Evolutionary conservation across 176 grass and related monocot species (phyloP).

Genomic region (Secale cereale): DNA sequence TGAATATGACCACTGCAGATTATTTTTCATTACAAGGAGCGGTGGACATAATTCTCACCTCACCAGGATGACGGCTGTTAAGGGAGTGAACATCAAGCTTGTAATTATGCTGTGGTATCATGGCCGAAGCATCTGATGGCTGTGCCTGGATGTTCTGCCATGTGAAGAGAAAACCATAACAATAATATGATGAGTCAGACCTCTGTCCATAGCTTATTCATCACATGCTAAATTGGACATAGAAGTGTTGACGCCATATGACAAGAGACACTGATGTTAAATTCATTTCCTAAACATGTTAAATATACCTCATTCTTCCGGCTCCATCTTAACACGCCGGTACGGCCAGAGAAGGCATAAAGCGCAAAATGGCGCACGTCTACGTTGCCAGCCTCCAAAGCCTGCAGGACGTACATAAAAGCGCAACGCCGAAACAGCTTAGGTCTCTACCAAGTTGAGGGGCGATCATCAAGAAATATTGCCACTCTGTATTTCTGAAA

Average conservation of each 20-base stretch:
- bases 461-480: background rate
- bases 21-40: background rate
- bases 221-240: background rate
- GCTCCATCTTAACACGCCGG: conserved; percentile 64
- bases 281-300: background rate
- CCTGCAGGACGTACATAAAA: conserved; percentile 23
- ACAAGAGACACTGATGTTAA: background rate
- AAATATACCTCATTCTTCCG: conserved; percentile 82
- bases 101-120: conserved; percentile 95
- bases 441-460: background rate
- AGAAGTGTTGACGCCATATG: background rate
- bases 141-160: conserved; percentile 75
- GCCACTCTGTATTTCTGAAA: background rate
- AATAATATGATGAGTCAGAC: background rate
- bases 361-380: conserved; percentile 94
- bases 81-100: conserved; percentile 87
- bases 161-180: conserved; percentile 21
- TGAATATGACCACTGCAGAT: background rate
- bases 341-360: conserved; percentile 95
- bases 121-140: conserved; percentile 58
- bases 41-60: conserved; percentile 46
- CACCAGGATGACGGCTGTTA: conserved; percentile 79
- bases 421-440: background rate
- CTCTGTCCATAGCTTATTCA: background rate
- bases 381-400: conserved; percentile 36